Base-by-base conservation (phyloP, 805 yeast genomes). In the Monosporozyma aerobia region DNA sequence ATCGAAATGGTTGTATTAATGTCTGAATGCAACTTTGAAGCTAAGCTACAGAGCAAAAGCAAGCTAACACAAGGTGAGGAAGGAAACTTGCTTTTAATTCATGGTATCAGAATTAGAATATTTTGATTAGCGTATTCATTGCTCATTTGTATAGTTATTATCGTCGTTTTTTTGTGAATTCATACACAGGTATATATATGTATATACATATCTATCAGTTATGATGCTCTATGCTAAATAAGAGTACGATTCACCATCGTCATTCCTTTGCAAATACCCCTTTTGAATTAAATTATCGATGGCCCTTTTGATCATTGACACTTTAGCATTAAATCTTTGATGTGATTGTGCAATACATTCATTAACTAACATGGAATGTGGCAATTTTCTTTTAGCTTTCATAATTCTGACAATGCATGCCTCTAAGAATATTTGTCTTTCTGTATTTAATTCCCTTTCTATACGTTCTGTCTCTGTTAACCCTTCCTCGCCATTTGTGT, bases 351-450 rank as follows among this genome's bases (percentile, higher is more conserved):
- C 85, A 61, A 88, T 83, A 44, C 90, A 92, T 68, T 92, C 98
- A 60, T 85, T 87, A 44, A 90, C 83, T 62, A 92, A 77, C 52
- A 82, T 83, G 48, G 83, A 85, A 65, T 90, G 97, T 57, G 81
- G 80, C 61, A 88, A 74, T 45, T 76, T 77, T 68, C 90, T 87
- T 64, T 97, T 79, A 1, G 97, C 90, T 73, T 92, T 92, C 98
- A 92, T 94, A 64, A 92, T 87, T 62, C 99, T 79, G 41, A 92
- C 98, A 70, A 94, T 89, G 63, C 96, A 87, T 2, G 98, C 97
- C 64, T 89, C 87, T 61, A 94, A 75, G 71, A 83, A 84, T 64
- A 86, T 82, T 70, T 85, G 85, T 65, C 97, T 80, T 55, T 90
- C 90, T 62, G 89, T 94, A 61, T 84, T 89, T 48, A 92, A 81